These are phyloP conservation scores for Colletotrichum lupini DNA, from an alignment of 2,329 filamentous ascomycete genomes.

Conservation along the genomic window DNA sequence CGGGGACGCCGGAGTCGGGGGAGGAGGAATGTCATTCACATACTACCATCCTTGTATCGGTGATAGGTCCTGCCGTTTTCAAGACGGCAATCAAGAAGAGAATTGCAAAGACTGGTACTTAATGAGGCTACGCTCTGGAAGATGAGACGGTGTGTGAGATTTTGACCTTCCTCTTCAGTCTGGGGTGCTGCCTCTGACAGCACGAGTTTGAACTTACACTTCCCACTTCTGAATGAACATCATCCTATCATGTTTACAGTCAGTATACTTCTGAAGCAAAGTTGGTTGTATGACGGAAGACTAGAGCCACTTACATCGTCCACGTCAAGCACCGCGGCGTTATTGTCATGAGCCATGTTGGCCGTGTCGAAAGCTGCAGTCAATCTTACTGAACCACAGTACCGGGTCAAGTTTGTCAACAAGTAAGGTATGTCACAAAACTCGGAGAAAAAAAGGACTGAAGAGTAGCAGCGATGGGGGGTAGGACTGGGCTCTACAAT, in stretches of 20 bases:
- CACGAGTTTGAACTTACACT: not conserved
- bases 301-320: not conserved
- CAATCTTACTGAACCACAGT: not conserved
- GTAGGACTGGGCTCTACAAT: too few relatives aligned
- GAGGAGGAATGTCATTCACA: too few relatives aligned
- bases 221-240: not conserved
- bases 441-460: too few relatives aligned
- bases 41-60: conserved; percentile 37
- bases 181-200: too few relatives aligned
- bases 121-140: conserved; percentile 29
- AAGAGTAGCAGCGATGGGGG: too few relatives aligned
- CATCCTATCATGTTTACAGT: not conserved
- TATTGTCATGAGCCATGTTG: not conserved
- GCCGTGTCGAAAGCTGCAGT: too few relatives aligned
- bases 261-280: not conserved
- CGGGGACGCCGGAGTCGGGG: too few relatives aligned
- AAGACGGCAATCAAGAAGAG: conserved; percentile 35
- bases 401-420: not conserved
- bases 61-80: conserved; percentile 27
- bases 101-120: conserved; percentile 44
- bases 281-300: too few relatives aligned
- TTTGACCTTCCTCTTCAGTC: too few relatives aligned
- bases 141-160: not conserved
- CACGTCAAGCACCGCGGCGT: not conserved
- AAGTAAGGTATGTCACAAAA: not conserved